These are phyloP conservation scores for Saxophila tyrrhenica DNA, from an alignment of 495 filamentous ascomycete species.

Conservation along the genomic window DNA sequence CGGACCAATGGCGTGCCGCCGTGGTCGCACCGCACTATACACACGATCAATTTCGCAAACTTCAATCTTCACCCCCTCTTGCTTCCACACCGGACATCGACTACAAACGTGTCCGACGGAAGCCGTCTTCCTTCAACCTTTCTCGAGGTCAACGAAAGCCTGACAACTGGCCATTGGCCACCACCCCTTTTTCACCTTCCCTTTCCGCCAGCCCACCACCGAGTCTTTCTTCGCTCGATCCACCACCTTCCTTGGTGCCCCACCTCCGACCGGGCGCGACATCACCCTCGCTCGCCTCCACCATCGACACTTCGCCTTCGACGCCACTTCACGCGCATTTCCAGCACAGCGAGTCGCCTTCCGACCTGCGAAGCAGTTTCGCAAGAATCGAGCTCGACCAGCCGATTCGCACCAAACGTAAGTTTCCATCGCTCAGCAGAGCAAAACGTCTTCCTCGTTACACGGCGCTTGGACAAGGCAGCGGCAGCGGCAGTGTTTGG, in stretches of 20 bases:
- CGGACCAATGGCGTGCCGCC: background rate
- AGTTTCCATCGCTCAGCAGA: slow-evolving; percentile 10
- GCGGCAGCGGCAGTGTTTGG: background rate
- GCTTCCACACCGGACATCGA: background rate
- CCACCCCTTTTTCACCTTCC: background rate
- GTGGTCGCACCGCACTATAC: background rate
- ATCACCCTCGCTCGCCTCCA: slow-evolving; percentile 16
- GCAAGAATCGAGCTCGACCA: background rate
- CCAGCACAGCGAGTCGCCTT: background rate
- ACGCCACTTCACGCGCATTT: slow-evolving; percentile 6
- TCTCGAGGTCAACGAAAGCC: background rate
- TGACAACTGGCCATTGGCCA: background rate
- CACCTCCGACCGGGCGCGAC: background rate
- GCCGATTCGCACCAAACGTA: slow-evolving; percentile 13
- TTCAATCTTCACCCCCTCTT: background rate
- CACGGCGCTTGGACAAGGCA: background rate
- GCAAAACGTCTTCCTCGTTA: slow-evolving; percentile 17
- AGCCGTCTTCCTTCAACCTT: background rate
- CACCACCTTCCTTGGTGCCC: slow-evolving; percentile 3
- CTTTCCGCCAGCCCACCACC: background rate
- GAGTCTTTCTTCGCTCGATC: background rate
- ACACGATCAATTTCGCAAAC: background rate
- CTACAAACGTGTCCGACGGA: slow-evolving; percentile 1
- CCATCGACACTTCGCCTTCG: slow-evolving; percentile 11
- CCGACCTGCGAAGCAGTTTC: background rate